A percentile compares a stretch with the other conserved stretches of the same genome.
Conservation (phyloP, 495 filamentous ascomycete species). For the Aspergillus nanangensis region DNA sequence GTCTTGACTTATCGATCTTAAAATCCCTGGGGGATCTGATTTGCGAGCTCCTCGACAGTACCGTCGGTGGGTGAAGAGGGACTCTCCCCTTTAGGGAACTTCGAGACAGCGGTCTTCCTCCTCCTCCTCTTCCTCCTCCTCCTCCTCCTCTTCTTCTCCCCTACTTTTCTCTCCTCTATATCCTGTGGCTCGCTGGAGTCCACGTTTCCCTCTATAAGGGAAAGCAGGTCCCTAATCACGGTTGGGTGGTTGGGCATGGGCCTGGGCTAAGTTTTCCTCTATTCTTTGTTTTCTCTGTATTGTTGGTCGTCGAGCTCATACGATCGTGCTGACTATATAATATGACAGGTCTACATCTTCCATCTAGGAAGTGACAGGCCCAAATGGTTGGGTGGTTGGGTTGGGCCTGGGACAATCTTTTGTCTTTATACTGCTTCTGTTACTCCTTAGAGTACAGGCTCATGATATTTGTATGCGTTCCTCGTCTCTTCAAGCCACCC, state of each 20-base stretch:
- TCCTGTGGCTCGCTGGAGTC: no score
- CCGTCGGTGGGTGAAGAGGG: no score
- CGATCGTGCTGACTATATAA: neutral
- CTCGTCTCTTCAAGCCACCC: no score
- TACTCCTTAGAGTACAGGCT: neutral
- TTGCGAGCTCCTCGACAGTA: no score
- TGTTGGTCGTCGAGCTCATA: neutral
- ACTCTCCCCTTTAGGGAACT: no score
- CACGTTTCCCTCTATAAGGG: constrained; percentile 1
- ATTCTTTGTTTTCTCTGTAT: neutral
- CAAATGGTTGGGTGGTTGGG: neutral
- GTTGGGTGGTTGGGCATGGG: neutral
- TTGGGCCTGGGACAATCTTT: neutral
- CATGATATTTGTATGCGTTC: no score
- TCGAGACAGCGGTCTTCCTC: no score
- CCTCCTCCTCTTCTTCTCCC: no score
- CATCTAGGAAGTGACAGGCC: neutral
- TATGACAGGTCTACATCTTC: neutral
- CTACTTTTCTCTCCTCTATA: no score
- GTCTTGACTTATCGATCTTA: no score
- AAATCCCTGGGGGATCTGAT: no score
- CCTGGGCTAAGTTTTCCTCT: neutral
- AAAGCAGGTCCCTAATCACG: neutral
- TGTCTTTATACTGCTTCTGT: neutral
- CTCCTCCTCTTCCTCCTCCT: no score